Evolutionary conservation across 495 filamentous ascomycete genomes (phyloP).

Genomic region (Podospora comata): DNA sequence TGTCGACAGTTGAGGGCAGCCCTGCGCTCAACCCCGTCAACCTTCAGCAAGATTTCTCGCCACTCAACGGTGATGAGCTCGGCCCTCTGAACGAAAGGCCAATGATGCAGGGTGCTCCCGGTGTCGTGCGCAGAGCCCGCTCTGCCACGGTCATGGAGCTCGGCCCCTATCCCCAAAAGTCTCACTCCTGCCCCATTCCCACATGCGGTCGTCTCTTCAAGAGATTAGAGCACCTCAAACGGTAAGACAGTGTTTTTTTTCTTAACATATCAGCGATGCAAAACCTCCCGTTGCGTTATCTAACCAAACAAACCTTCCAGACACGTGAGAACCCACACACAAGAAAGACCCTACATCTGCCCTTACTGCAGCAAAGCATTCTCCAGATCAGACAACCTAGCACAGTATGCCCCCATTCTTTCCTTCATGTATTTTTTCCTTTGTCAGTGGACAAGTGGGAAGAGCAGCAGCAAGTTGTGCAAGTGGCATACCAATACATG

Average conservation of each 20-base stretch:
- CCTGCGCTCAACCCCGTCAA: conserved; percentile 66
- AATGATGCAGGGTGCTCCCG: conserved; percentile 60
- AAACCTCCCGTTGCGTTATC: conserved; percentile 42
- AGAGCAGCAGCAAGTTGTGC: conserved; percentile 33
- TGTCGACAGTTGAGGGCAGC: conserved; percentile 75
- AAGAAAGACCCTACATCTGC: conserved; percentile 97
- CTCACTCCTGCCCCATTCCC: conserved; percentile 97
- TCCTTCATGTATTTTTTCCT: conserved; percentile 33
- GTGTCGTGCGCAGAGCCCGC: conserved; percentile 81
- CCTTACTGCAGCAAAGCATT: conserved; percentile 97
- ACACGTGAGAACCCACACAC: conserved; percentile 98
- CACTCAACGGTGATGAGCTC: conserved; percentile 62
- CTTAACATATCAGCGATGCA: conserved; percentile 41
- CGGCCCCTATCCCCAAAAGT: conserved; percentile 94
- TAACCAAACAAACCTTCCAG: conserved; percentile 64
- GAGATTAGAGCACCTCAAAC: conserved; percentile 97
- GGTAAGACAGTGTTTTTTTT: conserved; percentile 63
- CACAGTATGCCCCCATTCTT: conserved; percentile 69
- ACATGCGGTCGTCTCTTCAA: conserved; percentile 97
- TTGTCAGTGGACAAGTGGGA: conserved; percentile 29
- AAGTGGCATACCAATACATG: conserved; percentile 33
- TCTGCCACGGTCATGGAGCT: conserved; percentile 96
- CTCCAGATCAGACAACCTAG: conserved; percentile 95
- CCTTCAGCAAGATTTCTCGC: conserved; percentile 62
- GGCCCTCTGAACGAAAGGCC: conserved; percentile 58